These are phyloP conservation scores for Boletellus emodensis DNA, from an alignment of 768 basidiomycete species.

Conservation along the genomic window DNA sequence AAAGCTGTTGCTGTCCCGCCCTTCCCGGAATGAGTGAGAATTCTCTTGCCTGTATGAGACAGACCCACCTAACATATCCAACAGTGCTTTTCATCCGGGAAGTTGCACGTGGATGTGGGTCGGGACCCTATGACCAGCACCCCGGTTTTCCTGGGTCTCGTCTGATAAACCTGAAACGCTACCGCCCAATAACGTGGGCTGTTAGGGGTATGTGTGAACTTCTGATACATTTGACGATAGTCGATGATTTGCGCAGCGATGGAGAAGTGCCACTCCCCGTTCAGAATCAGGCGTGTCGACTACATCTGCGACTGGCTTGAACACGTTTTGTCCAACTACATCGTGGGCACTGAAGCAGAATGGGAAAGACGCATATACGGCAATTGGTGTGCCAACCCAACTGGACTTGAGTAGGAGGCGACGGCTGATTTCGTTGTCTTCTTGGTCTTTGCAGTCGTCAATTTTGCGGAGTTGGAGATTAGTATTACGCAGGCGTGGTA, in stretches of 20 bases:
- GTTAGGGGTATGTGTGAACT: slow-evolving; percentile 34
- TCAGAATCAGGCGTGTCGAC: slow-evolving; percentile 33
- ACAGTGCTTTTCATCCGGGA: slow-evolving; percentile 32
- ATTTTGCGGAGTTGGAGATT: not conserved
- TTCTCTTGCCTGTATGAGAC: not conserved
- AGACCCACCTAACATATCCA: slow-evolving; percentile 1
- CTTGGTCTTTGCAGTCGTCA: slow-evolving; percentile 7
- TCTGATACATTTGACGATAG: not conserved
- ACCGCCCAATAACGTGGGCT: slow-evolving; percentile 37
- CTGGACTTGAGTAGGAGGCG: not conserved
- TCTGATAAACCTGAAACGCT: slow-evolving; percentile 39
- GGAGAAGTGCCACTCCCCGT: slow-evolving; percentile 45
- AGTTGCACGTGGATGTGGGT: slow-evolving; percentile 32
- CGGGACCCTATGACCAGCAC: slow-evolving; percentile 23
- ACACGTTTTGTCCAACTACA: slow-evolving; percentile 26
- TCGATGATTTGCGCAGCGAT: slow-evolving; percentile 34
- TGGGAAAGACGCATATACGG: slow-evolving; percentile 26
- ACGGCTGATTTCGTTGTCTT: not conserved
- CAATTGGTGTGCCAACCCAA: slow-evolving; percentile 23
- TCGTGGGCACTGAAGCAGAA: slow-evolving; percentile 24
- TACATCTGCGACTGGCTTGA: slow-evolving; percentile 41
- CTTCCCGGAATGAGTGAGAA: slow-evolving; percentile 31
- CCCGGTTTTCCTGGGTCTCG: slow-evolving; percentile 23
- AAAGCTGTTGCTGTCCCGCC: slow-evolving; percentile 27
- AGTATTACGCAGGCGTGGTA: slow-evolving; percentile 3